phyloP scores from a whole-genome alignment of 2,329 filamentous ascomycete genomes.

The Purpureocillium takamizusanense region DNA sequence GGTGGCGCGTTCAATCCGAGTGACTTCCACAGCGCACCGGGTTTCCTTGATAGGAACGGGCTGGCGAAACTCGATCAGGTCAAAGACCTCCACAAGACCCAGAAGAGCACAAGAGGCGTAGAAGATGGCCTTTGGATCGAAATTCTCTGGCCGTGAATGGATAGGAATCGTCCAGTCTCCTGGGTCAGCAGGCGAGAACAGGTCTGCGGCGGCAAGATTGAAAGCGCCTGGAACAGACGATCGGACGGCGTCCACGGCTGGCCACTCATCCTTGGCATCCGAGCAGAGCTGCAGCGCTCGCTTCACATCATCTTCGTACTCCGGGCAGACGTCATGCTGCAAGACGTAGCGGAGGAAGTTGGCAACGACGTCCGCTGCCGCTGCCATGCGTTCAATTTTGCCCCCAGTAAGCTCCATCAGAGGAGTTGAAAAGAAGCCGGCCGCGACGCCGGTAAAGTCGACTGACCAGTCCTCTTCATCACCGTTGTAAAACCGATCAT shows the following conservation, averaged over 20 bases:
- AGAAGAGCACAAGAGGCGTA: conserved; percentile 34
- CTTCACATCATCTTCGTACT: conserved; percentile 60
- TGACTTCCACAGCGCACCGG: conserved; percentile 53
- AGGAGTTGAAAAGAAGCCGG: conserved; percentile 63
- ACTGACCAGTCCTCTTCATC: conserved; percentile 57
- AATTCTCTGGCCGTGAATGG: conserved; percentile 24
- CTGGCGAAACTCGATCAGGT: conserved; percentile 12
- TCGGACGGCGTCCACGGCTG: conserved; percentile 42
- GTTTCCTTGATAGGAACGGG: conserved; percentile 32
- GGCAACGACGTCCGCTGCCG: conserved; percentile 57
- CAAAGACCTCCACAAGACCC: conserved; percentile 20
- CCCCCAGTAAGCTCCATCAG: conserved; percentile 49
- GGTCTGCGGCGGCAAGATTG: conserved; percentile 62
- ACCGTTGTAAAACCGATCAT: conserved; percentile 39
- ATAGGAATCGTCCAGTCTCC: conserved; percentile 19
- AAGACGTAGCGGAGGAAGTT: conserved; percentile 88
- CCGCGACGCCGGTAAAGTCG: conserved; percentile 70
- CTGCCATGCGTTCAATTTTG: conserved; percentile 42
- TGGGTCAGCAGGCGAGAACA: conserved; percentile 43
- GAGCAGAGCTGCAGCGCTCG: conserved; percentile 59
- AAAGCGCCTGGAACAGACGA: conserved; percentile 63
- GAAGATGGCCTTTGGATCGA: conserved; percentile 32
- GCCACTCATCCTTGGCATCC: conserved; percentile 57
- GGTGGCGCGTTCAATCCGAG: conserved; percentile 36
- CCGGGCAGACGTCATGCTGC: conserved; percentile 77